These are phyloP conservation scores for Thielaviopsis cerberus DNA, from an alignment of 2,329 filamentous ascomycete species.

Conservation along the genomic window DNA sequence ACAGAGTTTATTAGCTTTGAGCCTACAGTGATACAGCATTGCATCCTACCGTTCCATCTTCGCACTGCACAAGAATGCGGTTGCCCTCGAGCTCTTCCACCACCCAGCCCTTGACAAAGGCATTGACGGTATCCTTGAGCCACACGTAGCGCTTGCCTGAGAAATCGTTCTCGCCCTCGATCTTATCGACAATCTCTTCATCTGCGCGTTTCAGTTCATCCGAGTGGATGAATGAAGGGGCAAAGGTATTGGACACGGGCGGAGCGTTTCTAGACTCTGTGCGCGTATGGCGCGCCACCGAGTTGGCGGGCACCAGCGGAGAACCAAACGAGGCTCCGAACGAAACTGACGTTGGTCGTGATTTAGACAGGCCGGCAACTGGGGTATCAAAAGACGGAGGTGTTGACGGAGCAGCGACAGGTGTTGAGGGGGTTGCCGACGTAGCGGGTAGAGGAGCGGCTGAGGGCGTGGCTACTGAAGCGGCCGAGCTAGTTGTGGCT, in stretches of 20 bases:
- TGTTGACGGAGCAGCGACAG: neutral
- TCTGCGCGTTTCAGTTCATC: slow-evolving; percentile 47
- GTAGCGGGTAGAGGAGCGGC: neutral
- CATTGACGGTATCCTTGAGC: slow-evolving; percentile 70
- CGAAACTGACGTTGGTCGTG: slow-evolving; percentile 7
- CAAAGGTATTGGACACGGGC: slow-evolving; percentile 64
- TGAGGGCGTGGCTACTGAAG: neutral
- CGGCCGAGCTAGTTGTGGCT: neutral
- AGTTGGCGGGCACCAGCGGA: slow-evolving; percentile 21
- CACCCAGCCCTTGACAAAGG: slow-evolving; percentile 85
- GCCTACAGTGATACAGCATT: neutral
- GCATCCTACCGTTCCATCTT: slow-evolving; percentile 57
- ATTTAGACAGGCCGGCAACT: neutral
- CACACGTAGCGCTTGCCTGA: slow-evolving; percentile 97
- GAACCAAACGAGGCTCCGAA: slow-evolving; percentile 27
- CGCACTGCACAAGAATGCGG: slow-evolving; percentile 70
- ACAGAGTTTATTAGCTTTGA: slow-evolving; percentile 13
- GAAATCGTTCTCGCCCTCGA: slow-evolving; percentile 97
- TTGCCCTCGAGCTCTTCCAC: slow-evolving; percentile 58
- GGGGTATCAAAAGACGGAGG: neutral
- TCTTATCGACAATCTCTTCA: slow-evolving; percentile 43
- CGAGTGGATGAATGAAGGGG: slow-evolving; percentile 84
- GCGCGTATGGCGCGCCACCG: slow-evolving; percentile 24
- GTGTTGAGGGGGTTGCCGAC: neutral
- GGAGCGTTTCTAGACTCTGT: slow-evolving; percentile 46